Evolutionary conservation across 139 green algal species (phyloP).

Genomic region (Dunaliella primolecta): DNA sequence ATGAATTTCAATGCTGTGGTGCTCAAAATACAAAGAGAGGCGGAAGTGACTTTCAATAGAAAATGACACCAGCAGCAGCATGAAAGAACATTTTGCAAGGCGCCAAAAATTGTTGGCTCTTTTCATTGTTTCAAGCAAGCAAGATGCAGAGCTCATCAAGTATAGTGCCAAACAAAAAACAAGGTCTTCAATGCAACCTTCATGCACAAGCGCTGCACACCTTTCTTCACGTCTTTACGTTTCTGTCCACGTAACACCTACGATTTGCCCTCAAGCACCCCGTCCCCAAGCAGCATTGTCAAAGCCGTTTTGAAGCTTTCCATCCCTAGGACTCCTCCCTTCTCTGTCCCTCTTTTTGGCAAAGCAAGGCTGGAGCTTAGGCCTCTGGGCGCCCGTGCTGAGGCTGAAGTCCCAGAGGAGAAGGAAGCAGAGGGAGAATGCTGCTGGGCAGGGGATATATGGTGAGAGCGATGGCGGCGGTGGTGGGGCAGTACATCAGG

Average conservation of each 20-base stretch:
- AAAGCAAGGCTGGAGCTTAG: neutral
- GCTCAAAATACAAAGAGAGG: too few species aligned
- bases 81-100: neutral
- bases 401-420: neutral
- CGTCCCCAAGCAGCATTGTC: neutral
- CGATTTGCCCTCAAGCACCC: neutral
- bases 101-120: neutral
- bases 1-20: too few species aligned
- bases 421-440: neutral
- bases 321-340: neutral
- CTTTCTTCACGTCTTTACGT: neutral
- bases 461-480: neutral
- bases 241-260: neutral
- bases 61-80: neutral
- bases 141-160: neutral
- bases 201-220: neutral
- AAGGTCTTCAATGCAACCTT: neutral
- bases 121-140: neutral
- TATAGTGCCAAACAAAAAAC: neutral
- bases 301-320: neutral
- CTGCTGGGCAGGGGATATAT: neutral
- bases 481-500: neutral
- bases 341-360: neutral
- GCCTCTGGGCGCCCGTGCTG: neutral
- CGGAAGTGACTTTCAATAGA: too few species aligned